phyloP scores from a whole-genome alignment of 345 rosid genomes.

The Gossypium sturtianum region DNA sequence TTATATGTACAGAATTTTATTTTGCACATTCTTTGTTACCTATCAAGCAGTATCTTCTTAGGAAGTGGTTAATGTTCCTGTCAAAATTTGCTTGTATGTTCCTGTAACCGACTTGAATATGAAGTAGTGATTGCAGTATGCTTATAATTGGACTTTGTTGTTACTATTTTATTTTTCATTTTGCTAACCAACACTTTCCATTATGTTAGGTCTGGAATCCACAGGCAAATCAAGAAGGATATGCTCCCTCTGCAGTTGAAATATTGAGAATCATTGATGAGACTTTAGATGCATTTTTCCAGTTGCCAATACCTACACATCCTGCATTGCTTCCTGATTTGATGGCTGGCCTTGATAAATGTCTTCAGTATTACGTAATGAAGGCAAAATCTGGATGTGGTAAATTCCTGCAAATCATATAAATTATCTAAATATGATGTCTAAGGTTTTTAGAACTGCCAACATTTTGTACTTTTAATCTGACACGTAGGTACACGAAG shows the following conservation, averaged over 20 bases:
- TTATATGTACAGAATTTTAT: neutral
- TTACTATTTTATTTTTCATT: neutral
- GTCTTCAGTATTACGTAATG: constrained; percentile 73
- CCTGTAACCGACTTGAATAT: constrained; percentile 3
- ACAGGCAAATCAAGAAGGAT: constrained; percentile 59
- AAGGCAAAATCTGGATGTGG: constrained; percentile 96
- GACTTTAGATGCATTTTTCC: constrained; percentile 81
- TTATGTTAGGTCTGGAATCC: constrained; percentile 65
- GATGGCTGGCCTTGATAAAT: constrained; percentile 78
- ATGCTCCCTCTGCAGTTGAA: constrained; percentile 79
- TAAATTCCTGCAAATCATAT: constrained; percentile 23
- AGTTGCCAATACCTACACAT: constrained; percentile 93
- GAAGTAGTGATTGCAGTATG: neutral
- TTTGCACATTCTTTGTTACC: neutral
- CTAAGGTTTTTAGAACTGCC: constrained; percentile 17
- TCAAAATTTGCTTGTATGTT: neutral
- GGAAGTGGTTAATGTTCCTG: neutral
- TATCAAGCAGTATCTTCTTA: neutral
- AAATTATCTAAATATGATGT: neutral
- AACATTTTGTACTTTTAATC: constrained; percentile 17
- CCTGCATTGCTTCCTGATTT: constrained; percentile 85
- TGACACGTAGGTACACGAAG: constrained; percentile 58
- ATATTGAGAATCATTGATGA: constrained; percentile 74
- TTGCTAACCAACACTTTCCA: constrained; percentile 15
- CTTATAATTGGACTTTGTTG: neutral